Conservation (phyloP, 2,329 filamentous ascomycete genomes). For the Helotiales sp. region DNA sequence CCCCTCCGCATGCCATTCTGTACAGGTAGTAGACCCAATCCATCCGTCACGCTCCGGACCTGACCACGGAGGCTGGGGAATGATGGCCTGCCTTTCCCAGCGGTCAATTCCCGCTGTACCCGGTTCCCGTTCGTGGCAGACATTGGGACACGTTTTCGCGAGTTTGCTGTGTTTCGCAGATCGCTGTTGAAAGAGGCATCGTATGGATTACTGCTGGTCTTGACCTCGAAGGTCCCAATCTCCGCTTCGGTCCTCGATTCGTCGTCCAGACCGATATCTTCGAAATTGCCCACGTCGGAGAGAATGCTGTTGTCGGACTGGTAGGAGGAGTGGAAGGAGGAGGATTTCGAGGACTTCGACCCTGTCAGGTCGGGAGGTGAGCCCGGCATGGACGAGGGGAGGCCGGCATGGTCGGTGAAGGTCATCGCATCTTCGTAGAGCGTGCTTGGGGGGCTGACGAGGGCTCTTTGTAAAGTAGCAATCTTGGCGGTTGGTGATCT, state of each 20-base stretch:
- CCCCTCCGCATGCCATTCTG: conserved; percentile 33
- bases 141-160: conserved; percentile 36
- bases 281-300: conserved; percentile 81
- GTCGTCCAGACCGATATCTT: conserved; percentile 88
- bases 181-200: conserved; percentile 36
- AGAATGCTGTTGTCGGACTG: conserved; percentile 71
- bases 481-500: conserved; percentile 39
- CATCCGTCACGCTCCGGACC: conserved; percentile 37
- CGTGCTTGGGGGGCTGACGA: conserved; percentile 29
- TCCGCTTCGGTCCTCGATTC: conserved; percentile 51
- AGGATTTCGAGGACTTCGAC: conserved; percentile 90
- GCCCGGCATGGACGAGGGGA: conserved; percentile 52
- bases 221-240: conserved; percentile 40
- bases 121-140: conserved; percentile 33
- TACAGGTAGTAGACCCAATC: conserved; percentile 39
- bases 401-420: conserved; percentile 34
- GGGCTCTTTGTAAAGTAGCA: conserved; percentile 40
- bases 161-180: conserved; percentile 34
- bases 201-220: conserved; percentile 38
- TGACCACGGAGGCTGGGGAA: conserved; percentile 39
- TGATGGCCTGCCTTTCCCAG: conserved; percentile 29
- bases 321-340: conserved; percentile 80
- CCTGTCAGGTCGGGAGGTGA: conserved; percentile 80
- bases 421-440: conserved; percentile 41
- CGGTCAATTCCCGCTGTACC: conserved; percentile 41